Evolutionary conservation across 1,139 yeast genomes (phyloP), one percentile per base, ranked within the genome.

Genomic region (Debaryomycetaceae sp.): DNA sequence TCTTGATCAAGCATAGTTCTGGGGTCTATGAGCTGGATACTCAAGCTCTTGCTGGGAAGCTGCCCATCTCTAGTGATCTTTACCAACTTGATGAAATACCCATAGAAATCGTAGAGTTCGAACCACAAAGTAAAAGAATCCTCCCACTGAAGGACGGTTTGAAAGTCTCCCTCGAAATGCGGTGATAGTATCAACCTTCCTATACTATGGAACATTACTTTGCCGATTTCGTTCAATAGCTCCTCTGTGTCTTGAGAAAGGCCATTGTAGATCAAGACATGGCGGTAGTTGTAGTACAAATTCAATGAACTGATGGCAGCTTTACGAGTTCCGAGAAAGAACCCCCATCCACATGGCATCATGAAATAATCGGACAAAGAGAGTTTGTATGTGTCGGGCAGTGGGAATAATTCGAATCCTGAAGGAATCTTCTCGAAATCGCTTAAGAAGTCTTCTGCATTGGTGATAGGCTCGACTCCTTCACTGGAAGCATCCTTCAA

Each of bases 41-140:
- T 45, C 6, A 70, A 42, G 11, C 24, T 41, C 23, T 51, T 53
- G 8, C 50, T 43, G 4, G 45, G 45, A 0, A 42, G 42, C 0
- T 43, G 38, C 3, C 67, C 68, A 34, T 61, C 61, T 40, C 71
- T 53, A 6, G 48, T 47, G 1, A 71, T 49, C 35, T 62, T 58
- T 6, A 62, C 51, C 22, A 71, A 45, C 3, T 54, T 52, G 31
- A 59, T 34, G 30, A 71, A 62, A 34, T 61, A 50, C 0, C 77
- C 78, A 37, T 49, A 50, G 43, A 54, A 52, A 47, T 70, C 67
- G 49, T 70, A 72, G 11, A 72, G 39, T 45, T 72, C 77, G 46
- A 58, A 66, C 75, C 75, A 71, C 8, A 62, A 55, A 3, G 56
- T 49, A 49, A 72, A 72, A 3, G 61, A 41, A 52, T 72, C 76